These are phyloP conservation scores for Phlyctochytrium planicorne DNA, from an alignment of 192 early-diverging fungal species.

Conservation along the genomic window DNA sequence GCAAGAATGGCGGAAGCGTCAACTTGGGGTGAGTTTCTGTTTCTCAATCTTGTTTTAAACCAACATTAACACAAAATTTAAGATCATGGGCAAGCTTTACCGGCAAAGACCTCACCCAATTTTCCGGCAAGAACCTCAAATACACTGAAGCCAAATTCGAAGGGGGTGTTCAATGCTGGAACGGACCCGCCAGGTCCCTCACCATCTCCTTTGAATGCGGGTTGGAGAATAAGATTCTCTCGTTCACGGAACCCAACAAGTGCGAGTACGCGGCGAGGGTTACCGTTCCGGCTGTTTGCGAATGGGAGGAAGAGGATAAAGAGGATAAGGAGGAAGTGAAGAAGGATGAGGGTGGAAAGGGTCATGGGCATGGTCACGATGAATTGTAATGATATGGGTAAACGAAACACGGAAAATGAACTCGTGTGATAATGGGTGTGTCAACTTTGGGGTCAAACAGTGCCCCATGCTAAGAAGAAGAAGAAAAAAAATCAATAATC, in stretches of 20 bases:
- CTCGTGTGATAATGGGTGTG: too few relatives aligned
- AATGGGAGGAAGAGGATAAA: constrained; percentile 17
- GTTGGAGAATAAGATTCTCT: constrained; percentile 56
- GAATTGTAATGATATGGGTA: constrained; percentile 26
- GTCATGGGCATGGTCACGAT: constrained; percentile 9
- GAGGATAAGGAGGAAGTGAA: background rate
- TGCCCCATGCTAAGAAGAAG: too few relatives aligned
- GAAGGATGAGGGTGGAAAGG: background rate
- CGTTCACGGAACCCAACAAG: constrained; percentile 84
- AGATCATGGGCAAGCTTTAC: constrained; percentile 18
- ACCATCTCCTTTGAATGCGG: constrained; percentile 75
- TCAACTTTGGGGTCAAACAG: too few relatives aligned
- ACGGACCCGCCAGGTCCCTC: constrained; percentile 83
- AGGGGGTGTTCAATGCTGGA: constrained; percentile 87
- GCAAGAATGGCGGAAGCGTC: constrained; percentile 53
- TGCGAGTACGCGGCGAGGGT: constrained; percentile 86
- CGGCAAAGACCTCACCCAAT: constrained; percentile 18
- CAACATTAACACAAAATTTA: background rate
- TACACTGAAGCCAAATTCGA: constrained; percentile 64
- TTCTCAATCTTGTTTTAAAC: constrained; percentile 36
- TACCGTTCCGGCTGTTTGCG: constrained; percentile 78
- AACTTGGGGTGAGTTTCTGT: constrained; percentile 50
- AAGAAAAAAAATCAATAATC: too few relatives aligned
- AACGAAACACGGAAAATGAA: too few relatives aligned
- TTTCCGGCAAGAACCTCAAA: constrained; percentile 23